Base-by-base conservation (phyloP, 129 eudicot species). In the Deinandra increscens region DNA sequence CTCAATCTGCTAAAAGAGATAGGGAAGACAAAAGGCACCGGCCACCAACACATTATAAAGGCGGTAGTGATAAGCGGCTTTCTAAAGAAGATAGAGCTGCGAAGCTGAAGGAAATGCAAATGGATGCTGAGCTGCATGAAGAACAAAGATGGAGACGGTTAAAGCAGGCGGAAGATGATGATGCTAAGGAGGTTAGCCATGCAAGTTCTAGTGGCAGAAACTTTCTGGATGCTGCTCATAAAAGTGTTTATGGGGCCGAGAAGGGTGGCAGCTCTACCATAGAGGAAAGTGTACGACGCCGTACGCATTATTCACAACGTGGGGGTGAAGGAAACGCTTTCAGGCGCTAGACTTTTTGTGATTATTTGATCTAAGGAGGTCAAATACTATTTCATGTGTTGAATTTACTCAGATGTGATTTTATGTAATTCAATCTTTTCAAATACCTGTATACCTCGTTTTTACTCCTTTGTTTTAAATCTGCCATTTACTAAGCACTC, bases 241-340 rank as follows among this genome's bases (percentile, higher is more conserved):
- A 69, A 55, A 88, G 96, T 44, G 76, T 92, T 12, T 88, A 80
- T 63, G 98, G 98, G 22, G 91, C 98, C 20, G 98, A 86, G 6
- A 86, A 86, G 60, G 98, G 96, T n/a, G 98, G 97, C 66, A 82
- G 95, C 79, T 86, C 96, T 44, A 86, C 96, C 6, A 84, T 92
- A 36, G 98, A 89, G 82, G 98, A 92, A 77, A 92, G 98, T 71
- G 98, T 92, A 31, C 83, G 98, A 6, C 95, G 98, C 0, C 84
- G 98, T n/a, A 72, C 84, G 4, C 87, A 92, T 82, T 88, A 80
- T 80, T 81, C 78, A 12, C 98, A 92, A 81, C 72, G 88, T 19
- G 75, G 75, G 74, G 64, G 85, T 6, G 98, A 88, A 49, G 77
- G 86, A 71, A 92, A 92, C 74, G 98, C 96, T 15, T 92, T 92